Evolutionary conservation across 2,329 filamentous ascomycete genomes (phyloP), one percentile per base, ranked within the genome.

Genomic region (Aspergillus terreus): DNA sequence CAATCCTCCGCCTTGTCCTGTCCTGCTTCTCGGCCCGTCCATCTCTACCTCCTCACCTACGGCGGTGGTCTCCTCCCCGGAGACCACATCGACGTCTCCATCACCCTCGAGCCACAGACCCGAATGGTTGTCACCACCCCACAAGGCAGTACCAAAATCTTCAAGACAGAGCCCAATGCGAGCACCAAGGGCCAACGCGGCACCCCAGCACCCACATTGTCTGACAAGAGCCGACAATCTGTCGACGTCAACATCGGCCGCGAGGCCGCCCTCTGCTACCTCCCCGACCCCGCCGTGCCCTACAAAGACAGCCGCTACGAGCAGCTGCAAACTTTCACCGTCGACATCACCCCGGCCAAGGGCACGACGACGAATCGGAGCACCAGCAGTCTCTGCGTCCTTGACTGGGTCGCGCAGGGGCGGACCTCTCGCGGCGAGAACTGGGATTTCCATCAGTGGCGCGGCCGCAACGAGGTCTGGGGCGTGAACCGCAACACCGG

Each of bases 341-440:
- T 86, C 46, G 76, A 76, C 46, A 70, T 63, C 51, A 69, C 65
- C 48, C 68, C 64, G 6, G 72, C 75, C 5, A 64, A 56, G 50
- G 62, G 58, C 53, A 58, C 19, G 14, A 12, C 40, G 11, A 42
- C 50, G 73, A 48, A 65, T 32, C 61, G 68, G 9, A 70, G 82
- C 40, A 42, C 40, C 15, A 42, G 40, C 78, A 60, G 86, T 38
- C 73, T 97, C 12, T 95, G 91, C 65, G 79, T 95, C 2, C 76
- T 96, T 43, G 94, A 99, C 70, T 99, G 94, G 94, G 91, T 97
- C 6, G 95, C 86, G 2, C 88, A 92, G 64, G 94, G 94, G 6
- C 83, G 94, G 15, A 83, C 80, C 4, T 92, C 94, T 4, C 82
- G 88, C 44, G 92, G 91, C 21, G 94, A 99, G 72, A 81, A 90